These are phyloP conservation scores for Pilaira anomala DNA, from an alignment of 192 early-diverging fungal genomes.

Conservation along the genomic window DNA sequence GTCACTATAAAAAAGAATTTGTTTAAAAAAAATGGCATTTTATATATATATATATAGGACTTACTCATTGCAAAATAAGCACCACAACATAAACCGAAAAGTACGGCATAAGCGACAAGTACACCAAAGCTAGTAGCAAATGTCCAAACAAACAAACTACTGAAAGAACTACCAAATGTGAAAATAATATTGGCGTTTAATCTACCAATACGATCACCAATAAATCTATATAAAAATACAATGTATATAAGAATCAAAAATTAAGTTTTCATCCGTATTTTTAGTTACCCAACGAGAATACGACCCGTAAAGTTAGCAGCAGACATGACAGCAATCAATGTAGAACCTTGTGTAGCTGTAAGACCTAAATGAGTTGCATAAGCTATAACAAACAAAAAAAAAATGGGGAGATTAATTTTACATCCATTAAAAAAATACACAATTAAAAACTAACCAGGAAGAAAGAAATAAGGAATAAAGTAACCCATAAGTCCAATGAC, in stretches of 20 bases:
- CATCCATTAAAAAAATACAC: too few relatives aligned
- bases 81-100: constrained; percentile 21
- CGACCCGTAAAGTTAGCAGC: constrained; percentile 29
- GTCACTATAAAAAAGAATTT: constrained; percentile 1
- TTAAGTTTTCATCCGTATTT: too few relatives aligned
- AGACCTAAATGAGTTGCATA: constrained; percentile 26
- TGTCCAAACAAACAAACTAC: constrained; percentile 27
- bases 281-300: constrained; percentile 23
- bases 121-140: constrained; percentile 30
- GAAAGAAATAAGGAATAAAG: constrained; percentile 29
- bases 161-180: constrained; percentile 16
- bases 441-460: constrained; percentile 25
- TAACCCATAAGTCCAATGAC: constrained; percentile 23
- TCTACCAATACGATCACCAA: constrained; percentile 30
- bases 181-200: constrained; percentile 32
- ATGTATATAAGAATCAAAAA: neutral
- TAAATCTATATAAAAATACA: neutral
- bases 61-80: constrained; percentile 20
- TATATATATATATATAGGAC: neutral
- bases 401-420: too few relatives aligned
- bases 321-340: constrained; percentile 19
- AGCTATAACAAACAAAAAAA: neutral
- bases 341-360: constrained; percentile 23
- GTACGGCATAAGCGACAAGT: constrained; percentile 20
- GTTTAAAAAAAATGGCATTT: neutral